Conservation (phyloP, 2,329 filamentous ascomycete species). For the Ophiostoma quercus region DNA sequence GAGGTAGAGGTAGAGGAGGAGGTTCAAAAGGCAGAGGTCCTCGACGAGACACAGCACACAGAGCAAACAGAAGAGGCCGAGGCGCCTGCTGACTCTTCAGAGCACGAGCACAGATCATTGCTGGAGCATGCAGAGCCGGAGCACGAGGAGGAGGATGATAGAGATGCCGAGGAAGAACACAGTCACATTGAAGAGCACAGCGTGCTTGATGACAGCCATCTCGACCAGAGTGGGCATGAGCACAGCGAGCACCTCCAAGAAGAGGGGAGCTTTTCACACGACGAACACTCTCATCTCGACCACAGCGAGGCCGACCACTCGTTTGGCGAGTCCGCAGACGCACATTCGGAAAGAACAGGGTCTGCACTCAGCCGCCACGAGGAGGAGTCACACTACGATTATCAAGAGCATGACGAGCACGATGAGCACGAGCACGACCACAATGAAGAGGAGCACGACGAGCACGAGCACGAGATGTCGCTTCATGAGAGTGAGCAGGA, state of each 20-base stretch:
- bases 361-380: not conserved
- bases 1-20: not conserved
- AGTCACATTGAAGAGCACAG: too few relatives aligned
- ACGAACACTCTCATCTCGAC: not conserved
- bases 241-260: not conserved
- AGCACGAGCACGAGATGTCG: not conserved
- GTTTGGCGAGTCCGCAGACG: not conserved
- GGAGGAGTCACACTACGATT: not conserved
- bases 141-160: not conserved
- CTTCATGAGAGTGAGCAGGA: not conserved
- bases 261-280: not conserved
- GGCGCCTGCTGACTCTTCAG: not conserved
- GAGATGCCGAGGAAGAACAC: not conserved
- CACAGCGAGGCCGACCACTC: slow-evolving; percentile 18
- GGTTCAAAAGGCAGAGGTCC: too few relatives aligned
- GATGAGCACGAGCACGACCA: not conserved
- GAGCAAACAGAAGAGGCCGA: not conserved
- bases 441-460: not conserved
- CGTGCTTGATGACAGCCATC: not conserved
- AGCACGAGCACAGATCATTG: not conserved
- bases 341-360: not conserved
- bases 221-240: not conserved
- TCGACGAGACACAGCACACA: not conserved
- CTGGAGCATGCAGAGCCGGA: not conserved
- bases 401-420: not conserved